phyloP scores from a whole-genome alignment of 192 early-diverging fungal genomes.

The Coemansia aciculifera region DNA sequence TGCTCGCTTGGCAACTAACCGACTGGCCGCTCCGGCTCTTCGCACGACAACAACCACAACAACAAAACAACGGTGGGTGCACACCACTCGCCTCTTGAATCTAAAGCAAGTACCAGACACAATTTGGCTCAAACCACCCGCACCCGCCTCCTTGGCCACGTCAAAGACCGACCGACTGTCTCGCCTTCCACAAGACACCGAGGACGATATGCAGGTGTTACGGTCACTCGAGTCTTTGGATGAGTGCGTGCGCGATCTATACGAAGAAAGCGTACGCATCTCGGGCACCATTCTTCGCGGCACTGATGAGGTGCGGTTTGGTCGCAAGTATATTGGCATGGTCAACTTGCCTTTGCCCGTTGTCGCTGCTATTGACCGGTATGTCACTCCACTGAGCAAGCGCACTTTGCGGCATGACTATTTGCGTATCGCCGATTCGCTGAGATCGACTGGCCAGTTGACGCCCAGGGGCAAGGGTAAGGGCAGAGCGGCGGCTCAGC shows the following conservation, averaged over 20 bases:
- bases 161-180: slow-evolving; percentile 3
- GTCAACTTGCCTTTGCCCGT: slow-evolving; percentile 27
- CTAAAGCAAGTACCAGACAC: slow-evolving; percentile 30
- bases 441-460: slow-evolving; percentile 37
- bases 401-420: slow-evolving; percentile 35
- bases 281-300: slow-evolving; percentile 34
- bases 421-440: slow-evolving; percentile 41
- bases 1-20: background rate
- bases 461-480: slow-evolving; percentile 42
- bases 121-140: slow-evolving; percentile 19
- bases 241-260: slow-evolving; percentile 18
- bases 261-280: slow-evolving; percentile 13
- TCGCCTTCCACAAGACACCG: slow-evolving; percentile 2
- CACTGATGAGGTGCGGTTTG: slow-evolving; percentile 51
- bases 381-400: slow-evolving; percentile 10
- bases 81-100: background rate
- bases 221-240: slow-evolving; percentile 21
- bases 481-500: slow-evolving; percentile 20
- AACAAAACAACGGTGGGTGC: background rate
- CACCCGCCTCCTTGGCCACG: background rate
- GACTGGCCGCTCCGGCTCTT: background rate
- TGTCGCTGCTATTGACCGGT: slow-evolving; percentile 6
- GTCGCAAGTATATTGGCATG: slow-evolving; percentile 51
- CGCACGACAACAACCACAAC: background rate
- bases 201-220: slow-evolving; percentile 6